Evolutionary conservation across 2,329 filamentous ascomycete genomes (phyloP), one percentile per base, ranked within the genome.

Genomic region (Chlorencoelia australis): DNA sequence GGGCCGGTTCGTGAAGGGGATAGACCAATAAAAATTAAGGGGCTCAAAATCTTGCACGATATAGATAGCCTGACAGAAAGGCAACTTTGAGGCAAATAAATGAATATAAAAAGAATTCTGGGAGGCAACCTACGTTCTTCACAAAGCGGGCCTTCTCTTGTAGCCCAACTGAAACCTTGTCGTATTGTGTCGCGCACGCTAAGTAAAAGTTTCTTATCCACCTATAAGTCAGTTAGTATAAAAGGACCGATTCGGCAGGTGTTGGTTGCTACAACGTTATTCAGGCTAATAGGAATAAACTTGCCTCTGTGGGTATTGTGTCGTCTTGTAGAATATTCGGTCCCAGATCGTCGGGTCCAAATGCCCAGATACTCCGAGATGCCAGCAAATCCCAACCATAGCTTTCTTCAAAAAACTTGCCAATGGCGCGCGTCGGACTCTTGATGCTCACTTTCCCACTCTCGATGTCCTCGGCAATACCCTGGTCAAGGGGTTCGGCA

Each of bases 321-420:
- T 98, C 91, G 59, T 98, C 91, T 60, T 95, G 88, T 33, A 98
- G 66, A 47, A 98, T 91, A 60, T 98, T 98, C 5, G 91, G 86
- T 1, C 88, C 84, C 67, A 79, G 82, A 47, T 98, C 91, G 40
- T 96, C 89, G 4, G 91, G 91, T 3, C 91, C 91, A 63, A 98
- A 98, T 1, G 91, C 91, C 91, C 91, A 98, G 54, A 98, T 94
- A 56, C 88, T 95, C 53, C 91, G 75, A 16, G 85, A 86, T 10
- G 91, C 89, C 44, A 98, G 71, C 52, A 95, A 76, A 63, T 98
- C 91, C 81, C 93, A 98, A 39, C 88, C 89, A 57, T 98, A 94
- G 47, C 86, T 91, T 43, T 94, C 85, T 59, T 96, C 88, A 53
- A 98, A 96, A 66, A 93, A 96, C 54, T 91, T 93, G 51, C 88